A percentile compares a stretch with the other conserved stretches of the same genome.
phyloP scores from a whole-genome alignment of 805 yeast genomes.

The Pichia paraexigua region DNA sequence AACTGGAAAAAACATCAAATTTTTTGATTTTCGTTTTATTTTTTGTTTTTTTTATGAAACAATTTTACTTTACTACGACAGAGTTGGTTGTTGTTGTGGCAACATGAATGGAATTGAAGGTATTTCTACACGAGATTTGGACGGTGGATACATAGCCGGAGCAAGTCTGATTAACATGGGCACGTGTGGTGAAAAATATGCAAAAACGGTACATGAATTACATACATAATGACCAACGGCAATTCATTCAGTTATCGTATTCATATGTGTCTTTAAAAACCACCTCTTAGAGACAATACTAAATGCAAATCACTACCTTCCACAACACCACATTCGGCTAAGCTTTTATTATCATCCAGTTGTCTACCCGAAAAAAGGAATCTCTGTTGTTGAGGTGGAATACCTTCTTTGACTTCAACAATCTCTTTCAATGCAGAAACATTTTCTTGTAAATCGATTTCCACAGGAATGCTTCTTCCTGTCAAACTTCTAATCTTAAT shows the following conservation, averaged over 20 bases:
- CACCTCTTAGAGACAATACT: conserved; percentile 91
- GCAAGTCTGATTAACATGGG: no score
- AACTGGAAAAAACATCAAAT: neutral
- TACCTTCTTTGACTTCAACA: conserved; percentile 94
- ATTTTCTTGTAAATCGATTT: conserved; percentile 61
- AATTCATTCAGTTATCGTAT: neutral
- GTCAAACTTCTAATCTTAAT: conserved; percentile 39
- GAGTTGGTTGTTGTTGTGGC: neutral
- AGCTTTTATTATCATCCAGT: conserved; percentile 75
- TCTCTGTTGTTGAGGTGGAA: conserved; percentile 93
- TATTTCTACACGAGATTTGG: neutral
- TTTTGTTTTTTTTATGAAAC: neutral
- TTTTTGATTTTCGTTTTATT: neutral
- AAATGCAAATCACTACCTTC: conserved; percentile 86
- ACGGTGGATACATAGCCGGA: neutral
- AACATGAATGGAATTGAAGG: neutral
- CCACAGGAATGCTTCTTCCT: conserved; percentile 73
- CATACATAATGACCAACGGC: no score
- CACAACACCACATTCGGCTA: conserved; percentile 62
- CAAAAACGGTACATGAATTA: neutral
- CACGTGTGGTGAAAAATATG: neutral
- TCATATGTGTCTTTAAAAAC: conserved; percentile 24
- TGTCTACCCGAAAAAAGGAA: conserved; percentile 87
- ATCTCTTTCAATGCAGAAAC: conserved; percentile 73
- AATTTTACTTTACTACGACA: neutral